Base-by-base conservation (phyloP, 179 eudicot genomes). In the Silene vulgaris region DNA sequence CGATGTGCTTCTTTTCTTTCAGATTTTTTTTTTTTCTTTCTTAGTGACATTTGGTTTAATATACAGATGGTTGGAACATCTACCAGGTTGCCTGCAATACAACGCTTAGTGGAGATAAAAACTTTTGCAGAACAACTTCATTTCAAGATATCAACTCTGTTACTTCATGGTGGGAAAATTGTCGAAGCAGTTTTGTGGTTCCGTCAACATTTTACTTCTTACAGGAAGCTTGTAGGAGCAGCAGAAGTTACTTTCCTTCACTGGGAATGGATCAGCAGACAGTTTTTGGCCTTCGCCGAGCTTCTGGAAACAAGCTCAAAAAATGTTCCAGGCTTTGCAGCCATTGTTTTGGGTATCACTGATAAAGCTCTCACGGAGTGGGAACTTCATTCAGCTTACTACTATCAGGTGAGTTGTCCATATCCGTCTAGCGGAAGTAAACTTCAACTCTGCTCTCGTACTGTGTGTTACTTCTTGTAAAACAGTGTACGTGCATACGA, bases 181-280 rank as follows among this genome's bases (percentile, higher is more conserved):
- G 64, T 68, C 59, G 99, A 96, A 86, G 96, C 97, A 82, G 88
- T 93, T 71, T 76, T 83, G 71, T 93, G 99, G 97, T 96, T 96
- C 82, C 91, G 87, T 74, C 97, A 85, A 79, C 99, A 96, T 74
- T 83, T 61, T 82, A 75, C 79, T 78, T 80, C 90, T 76, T 95
- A 92, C 80, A 87, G 79, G 76, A 89, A 75, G 83, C 90, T 96
- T 72, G 80, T 85, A 54, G 99, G 99, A 78, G 85, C 84, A 12
- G 84, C 91, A 52, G 96, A 96, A 80, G 92, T 86, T 74, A 87
- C 82, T 82, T 96, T 90, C 84, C 89, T 90, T 82, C 97, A 96
- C 76, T 96, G 99, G 99, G 96, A 92, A 78, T 93, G 99, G 99
- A 79, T 93, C 60, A 88, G 97, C 86, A 85, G 97, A 76, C 99